These are phyloP conservation scores for Mollisia scopiformis DNA, from an alignment of 2,329 filamentous ascomycete species.

Conservation along the genomic window DNA sequence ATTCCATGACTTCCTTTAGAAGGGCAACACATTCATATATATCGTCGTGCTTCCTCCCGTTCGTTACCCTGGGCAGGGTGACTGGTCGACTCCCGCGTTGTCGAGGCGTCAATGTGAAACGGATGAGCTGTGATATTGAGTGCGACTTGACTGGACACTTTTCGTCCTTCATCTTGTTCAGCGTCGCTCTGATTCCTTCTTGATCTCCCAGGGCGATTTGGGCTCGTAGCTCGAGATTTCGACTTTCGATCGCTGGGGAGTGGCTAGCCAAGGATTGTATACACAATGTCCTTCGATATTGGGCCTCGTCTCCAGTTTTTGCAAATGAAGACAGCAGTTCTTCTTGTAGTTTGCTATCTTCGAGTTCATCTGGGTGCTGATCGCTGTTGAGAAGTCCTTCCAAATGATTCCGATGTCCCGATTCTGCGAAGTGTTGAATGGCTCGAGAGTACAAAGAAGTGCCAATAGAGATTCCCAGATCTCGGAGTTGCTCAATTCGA, in stretches of 20 bases:
- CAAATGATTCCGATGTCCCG: slow-evolving; percentile 46
- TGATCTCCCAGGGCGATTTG: slow-evolving; percentile 40
- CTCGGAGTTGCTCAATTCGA: slow-evolving; percentile 63
- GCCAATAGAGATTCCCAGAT: slow-evolving; percentile 64
- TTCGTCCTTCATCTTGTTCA: slow-evolving; percentile 52
- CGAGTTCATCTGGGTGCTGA: slow-evolving; percentile 66
- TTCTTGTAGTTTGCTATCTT: slow-evolving; percentile 57
- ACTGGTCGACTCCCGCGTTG: slow-evolving; percentile 27
- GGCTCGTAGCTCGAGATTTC: slow-evolving; percentile 51
- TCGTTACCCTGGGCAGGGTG: neutral
- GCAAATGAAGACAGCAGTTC: slow-evolving; percentile 55
- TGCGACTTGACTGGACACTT: slow-evolving; percentile 44
- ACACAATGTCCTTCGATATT: slow-evolving; percentile 58
- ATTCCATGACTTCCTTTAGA: slow-evolving; percentile 49
- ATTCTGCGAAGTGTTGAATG: slow-evolving; percentile 63
- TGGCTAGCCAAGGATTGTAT: slow-evolving; percentile 50
- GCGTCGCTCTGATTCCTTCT: slow-evolving; percentile 17
- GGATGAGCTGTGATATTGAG: slow-evolving; percentile 48
- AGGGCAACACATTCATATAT: slow-evolving; percentile 44
- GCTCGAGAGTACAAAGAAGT: slow-evolving; percentile 67
- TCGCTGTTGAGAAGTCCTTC: slow-evolving; percentile 50
- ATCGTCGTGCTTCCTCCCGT: slow-evolving; percentile 31
- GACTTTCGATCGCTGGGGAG: slow-evolving; percentile 41
- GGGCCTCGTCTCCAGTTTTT: slow-evolving; percentile 49
- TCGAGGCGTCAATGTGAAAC: slow-evolving; percentile 43